Evolutionary conservation across 2,329 filamentous ascomycete species (phyloP).

Genomic region (Aureobasidium sp.): DNA sequence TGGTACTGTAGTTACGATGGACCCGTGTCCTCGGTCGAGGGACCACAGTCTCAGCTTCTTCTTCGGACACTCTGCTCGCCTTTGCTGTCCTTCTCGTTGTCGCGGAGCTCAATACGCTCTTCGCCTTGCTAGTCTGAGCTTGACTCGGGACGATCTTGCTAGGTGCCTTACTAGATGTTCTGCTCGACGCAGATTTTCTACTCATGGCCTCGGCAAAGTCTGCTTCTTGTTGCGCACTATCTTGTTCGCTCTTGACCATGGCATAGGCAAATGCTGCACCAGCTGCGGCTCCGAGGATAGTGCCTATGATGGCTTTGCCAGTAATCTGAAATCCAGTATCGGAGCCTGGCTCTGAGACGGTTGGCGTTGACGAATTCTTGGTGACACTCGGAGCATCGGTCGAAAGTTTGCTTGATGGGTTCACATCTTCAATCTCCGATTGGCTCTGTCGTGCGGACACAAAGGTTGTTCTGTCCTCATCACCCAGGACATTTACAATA

Average conservation of each 20-base stretch:
- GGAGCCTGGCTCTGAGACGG: no score
- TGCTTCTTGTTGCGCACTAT: conserved; percentile 39
- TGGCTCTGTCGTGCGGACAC: neutral
- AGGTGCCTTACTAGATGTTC: conserved; percentile 1
- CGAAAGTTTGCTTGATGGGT: conserved; percentile 4
- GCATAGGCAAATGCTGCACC: conserved; percentile 71
- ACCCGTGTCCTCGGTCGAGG: conserved; percentile 1
- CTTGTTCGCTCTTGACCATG: conserved; percentile 55
- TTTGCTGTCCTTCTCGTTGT: conserved; percentile 12
- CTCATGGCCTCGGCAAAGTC: conserved; percentile 29
- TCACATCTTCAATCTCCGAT: neutral
- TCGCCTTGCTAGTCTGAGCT: conserved; percentile 18
- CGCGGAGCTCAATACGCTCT: conserved; percentile 13
- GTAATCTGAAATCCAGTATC: conserved; percentile 12
- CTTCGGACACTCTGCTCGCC: conserved; percentile 15
- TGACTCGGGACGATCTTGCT: conserved; percentile 20
- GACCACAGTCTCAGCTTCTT: neutral
- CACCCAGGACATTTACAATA: conserved; percentile 25
- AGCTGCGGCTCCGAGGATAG: conserved; percentile 70
- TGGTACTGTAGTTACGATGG: conserved; percentile 33
- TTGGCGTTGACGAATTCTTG: neutral
- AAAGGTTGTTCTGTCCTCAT: conserved; percentile 23
- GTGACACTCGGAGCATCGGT: neutral
- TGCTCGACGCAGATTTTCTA: conserved; percentile 15
- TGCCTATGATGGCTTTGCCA: conserved; percentile 49